Base-by-base conservation (phyloP, 345 rosid species). In the Schrenkiella parvula region DNA sequence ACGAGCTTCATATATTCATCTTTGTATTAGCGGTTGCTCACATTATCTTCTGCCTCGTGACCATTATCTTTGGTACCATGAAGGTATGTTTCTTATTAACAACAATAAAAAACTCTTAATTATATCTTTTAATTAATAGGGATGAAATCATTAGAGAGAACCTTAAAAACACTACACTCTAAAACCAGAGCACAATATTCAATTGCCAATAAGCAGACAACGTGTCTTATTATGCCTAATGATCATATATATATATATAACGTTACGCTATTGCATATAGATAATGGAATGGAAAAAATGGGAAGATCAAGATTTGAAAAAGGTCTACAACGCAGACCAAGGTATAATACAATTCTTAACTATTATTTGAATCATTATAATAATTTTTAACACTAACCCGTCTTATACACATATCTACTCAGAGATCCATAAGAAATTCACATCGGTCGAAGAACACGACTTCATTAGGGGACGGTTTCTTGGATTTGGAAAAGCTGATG, bases 1-100 rank as follows among this genome's bases (percentile, higher is more conserved):
- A 92, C 53, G 92, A 92, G 77, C 89, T 92, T 69, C 96, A 92
- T 52, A 86, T 87, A 54, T 87, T 92, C 67, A 92, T 90, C 77
- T 92, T 92, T 19, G 92, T 86, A 19, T 84, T 92, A 39, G 98
- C 96, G 0, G 82, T 82, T 25, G 80, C 81, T 0, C 98, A 92
- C n/a, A 90, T 92, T 32, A 64, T 79, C 19, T 82, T 90, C 81
- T 88, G 91, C 39, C 93, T 83, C 66, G 79, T 92, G 44, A 92
- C 95, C 42, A 87, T 92, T 67, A 70, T 92, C 43, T 84, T 86
- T 6, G 98, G 97, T 42, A 86, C 88, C 70, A 81, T 83, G 32
- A 84, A 90, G 89, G 98, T 86, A 75, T 71, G n/a, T 19, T 47
- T 3, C 17, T 43, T 34, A 21, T n/a, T 38, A 38, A 38, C 61